phyloP scores from a whole-genome alignment of 23 red algal species.

The Chondrus crispus region DNA sequence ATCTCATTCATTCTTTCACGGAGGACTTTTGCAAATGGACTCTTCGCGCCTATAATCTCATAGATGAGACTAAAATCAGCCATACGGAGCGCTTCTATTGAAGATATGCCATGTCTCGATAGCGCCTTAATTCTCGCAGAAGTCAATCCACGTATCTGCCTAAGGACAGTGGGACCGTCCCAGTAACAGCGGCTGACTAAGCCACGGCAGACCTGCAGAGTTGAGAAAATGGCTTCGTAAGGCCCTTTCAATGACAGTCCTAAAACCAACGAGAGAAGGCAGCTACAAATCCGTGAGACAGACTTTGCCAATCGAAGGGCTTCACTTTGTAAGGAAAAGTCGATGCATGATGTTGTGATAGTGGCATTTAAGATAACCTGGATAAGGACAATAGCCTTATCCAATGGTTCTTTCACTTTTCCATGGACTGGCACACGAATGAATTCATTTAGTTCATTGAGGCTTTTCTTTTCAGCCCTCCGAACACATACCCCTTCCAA shows the following conservation, averaged over 20 bases:
- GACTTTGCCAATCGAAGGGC: neutral
- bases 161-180: conserved; percentile 23
- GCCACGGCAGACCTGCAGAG: conserved; percentile 18
- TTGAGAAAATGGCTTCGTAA: neutral
- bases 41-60: neutral
- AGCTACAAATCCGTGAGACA: conserved; percentile 20
- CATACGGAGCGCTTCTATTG: neutral
- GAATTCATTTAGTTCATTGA: conserved; percentile 54
- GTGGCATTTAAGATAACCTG: conserved; percentile 10
- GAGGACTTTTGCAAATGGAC: neutral
- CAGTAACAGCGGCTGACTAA: conserved; percentile 13
- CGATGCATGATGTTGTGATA: neutral
- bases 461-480: conserved; percentile 38
- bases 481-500: conserved; percentile 22
- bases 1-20: neutral
- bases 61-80: neutral
- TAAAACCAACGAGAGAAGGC: conserved; percentile 17
- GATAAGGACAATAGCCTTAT: conserved; percentile 60
- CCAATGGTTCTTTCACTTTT: conserved; percentile 32
- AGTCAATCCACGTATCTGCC: neutral
- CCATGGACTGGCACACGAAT: conserved; percentile 46
- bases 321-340: neutral
- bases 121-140: neutral
- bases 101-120: conserved; percentile 5
- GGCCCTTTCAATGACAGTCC: neutral